Base-by-base conservation (phyloP, 2,329 filamentous ascomycete species). In the Fusarium duplospermum region DNA sequence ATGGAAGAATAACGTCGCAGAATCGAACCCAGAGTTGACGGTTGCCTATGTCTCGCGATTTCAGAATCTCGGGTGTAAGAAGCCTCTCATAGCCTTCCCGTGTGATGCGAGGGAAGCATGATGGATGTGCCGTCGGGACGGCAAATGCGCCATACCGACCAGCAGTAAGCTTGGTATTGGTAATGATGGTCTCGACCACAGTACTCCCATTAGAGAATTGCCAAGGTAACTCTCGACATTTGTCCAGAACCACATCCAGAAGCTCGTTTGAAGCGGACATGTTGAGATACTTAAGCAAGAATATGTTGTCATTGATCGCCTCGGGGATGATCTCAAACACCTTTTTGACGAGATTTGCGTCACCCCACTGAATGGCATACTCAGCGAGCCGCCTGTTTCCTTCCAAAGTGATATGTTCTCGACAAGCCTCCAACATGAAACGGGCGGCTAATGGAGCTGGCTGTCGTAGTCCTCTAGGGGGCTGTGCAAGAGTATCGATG, bases 181-280 rank as follows among this genome's bases (percentile, higher is more conserved):
- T 72, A 20, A 83, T 75, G 3, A 82, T 77, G 1, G 77, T 81
- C 66, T 82, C 81, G 16, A 79, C 77, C 4, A 79, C 73, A 7
- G 78, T 79, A 5, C 61, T 45, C 4, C 75, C 79, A 4, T 73
- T 36, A 2, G 16, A 2, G 11, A 74, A 77, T 6, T 65, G 52
- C 7, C 76, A 27, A 7, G 77, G 72, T 1, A 70, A 36, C 0
- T 62, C 66, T n/a, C 58, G 31, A 16, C 73, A 79, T 16, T 76
- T 67, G 2, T 74, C 36, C n/a, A 79, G 31, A n/a, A 83, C 72
- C 6, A 66, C 60, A 2, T 47, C 40, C 6, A 82, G 66, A 33
- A 82, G 65, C 7, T 71, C 63, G 6, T 70, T 54, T 1, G 66
- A 68, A 2, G 77, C 79, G 1, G 77, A 73, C 2, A 76, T 60